Conservation (phyloP, 192 early-diverging fungal genomes). For the Backusella australiensis region DNA sequence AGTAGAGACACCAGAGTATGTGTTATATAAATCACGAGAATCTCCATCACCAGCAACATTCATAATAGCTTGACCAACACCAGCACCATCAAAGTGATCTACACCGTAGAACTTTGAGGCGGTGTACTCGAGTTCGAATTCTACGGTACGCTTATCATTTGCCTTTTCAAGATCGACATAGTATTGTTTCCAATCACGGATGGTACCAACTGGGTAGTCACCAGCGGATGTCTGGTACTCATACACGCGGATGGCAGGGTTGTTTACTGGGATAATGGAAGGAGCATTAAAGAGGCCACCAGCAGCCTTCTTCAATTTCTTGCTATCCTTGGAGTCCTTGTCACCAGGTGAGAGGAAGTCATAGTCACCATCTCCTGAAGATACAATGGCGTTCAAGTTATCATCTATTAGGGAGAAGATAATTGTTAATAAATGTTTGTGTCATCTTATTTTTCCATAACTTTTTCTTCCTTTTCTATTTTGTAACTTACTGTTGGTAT, state of each 20-base stretch:
- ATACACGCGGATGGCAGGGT: slow-evolving; percentile 40
- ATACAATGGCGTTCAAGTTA: slow-evolving; percentile 20
- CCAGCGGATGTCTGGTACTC: background rate
- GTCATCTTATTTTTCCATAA: background rate
- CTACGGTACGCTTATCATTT: slow-evolving; percentile 11
- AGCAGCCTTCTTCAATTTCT: slow-evolving; percentile 3
- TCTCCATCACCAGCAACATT: background rate
- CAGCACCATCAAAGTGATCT: slow-evolving; percentile 16
- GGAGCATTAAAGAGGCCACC: slow-evolving; percentile 36
- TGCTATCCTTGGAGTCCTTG: background rate
- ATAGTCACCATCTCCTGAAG: background rate
- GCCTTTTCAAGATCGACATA: slow-evolving; percentile 19
- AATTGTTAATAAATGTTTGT: background rate
- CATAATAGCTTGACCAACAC: slow-evolving; percentile 3
- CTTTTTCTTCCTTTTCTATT: background rate
- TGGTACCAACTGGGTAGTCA: slow-evolving; percentile 15
- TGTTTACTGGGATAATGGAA: slow-evolving; percentile 37
- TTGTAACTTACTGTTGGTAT: slow-evolving; percentile 30
- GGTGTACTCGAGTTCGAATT: slow-evolving; percentile 25
- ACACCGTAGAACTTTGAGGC: slow-evolving; percentile 23
- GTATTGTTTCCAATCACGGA: slow-evolving; percentile 34
- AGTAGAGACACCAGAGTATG: background rate
- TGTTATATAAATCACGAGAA: background rate
- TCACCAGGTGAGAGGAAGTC: background rate
- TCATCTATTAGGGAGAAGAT: slow-evolving; percentile 11